phyloP scores from a whole-genome alignment of 1,139 yeast species.

The Kluyveromyces sp. region DNA sequence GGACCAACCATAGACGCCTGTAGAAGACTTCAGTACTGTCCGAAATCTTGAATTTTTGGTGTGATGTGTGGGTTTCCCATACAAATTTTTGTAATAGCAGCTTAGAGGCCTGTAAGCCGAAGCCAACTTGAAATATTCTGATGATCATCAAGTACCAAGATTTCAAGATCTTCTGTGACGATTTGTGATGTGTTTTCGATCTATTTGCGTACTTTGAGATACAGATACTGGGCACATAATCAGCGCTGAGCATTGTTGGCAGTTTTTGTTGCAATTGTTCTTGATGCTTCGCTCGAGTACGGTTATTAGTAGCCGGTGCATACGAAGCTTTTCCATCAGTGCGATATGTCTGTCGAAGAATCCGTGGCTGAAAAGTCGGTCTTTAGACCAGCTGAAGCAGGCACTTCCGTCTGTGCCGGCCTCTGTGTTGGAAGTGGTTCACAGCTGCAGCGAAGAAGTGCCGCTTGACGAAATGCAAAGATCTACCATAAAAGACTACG shows the following conservation, averaged over 20 bases:
- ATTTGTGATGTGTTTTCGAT: no score
- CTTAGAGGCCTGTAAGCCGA: background rate
- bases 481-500: slow-evolving; percentile 2
- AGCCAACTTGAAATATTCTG: no score
- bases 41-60: background rate
- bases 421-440: slow-evolving; percentile 5
- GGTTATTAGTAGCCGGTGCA: background rate
- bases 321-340: slow-evolving; percentile 4
- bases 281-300: slow-evolving; percentile 1
- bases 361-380: slow-evolving; percentile 1
- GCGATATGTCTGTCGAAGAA: slow-evolving; percentile 1
- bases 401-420: slow-evolving; percentile 2
- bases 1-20: no score
- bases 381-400: slow-evolving; percentile 1
- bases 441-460: slow-evolving; percentile 3
- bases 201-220: no score
- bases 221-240: background rate
- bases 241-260: background rate
- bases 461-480: slow-evolving; percentile 4
- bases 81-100: background rate
- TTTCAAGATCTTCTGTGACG: background rate
- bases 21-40: background rate
- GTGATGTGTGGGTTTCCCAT: slow-evolving; percentile 1
- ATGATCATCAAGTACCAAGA: no score
- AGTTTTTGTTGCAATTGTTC: background rate